These are phyloP conservation scores for Cinchona pubescens DNA, from an alignment of 257 asterid species.

Conservation along the genomic window DNA sequence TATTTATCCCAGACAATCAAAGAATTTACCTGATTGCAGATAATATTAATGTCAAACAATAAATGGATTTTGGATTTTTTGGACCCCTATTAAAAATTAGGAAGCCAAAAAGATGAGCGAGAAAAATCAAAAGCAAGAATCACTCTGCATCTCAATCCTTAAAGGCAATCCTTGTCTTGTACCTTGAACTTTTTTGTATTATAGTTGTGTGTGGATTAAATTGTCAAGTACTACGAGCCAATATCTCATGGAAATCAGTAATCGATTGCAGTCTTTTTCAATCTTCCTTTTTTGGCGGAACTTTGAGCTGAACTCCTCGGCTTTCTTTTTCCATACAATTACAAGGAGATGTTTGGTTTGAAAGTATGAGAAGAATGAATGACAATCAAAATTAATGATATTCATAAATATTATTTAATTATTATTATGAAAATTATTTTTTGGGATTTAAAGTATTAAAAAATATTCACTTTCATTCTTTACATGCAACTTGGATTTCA, in stretches of 20 bases:
- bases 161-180: background rate
- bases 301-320: slow-evolving; percentile 50
- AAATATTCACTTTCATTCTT: too few species aligned
- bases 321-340: slow-evolving; percentile 53
- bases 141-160: background rate
- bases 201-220: too few species aligned
- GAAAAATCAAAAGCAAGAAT: background rate
- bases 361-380: too few species aligned
- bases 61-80: background rate
- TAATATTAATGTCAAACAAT: background rate
- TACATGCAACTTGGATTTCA: too few species aligned
- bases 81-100: slow-evolving; percentile 10
- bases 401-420: too few species aligned
- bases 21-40: background rate
- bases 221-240: slow-evolving; percentile 47
- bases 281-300: slow-evolving; percentile 57
- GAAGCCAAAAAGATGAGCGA: background rate
- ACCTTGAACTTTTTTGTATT: background rate
- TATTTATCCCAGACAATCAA: background rate
- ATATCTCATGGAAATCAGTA: slow-evolving; percentile 63
- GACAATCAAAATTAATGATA: too few species aligned
- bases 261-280: slow-evolving; percentile 61
- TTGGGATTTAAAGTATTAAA: too few species aligned
- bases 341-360: too few species aligned
- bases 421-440: too few species aligned